Base-by-base conservation (phyloP, 805 yeast genomes). In the Teunomyces panamensis region DNA sequence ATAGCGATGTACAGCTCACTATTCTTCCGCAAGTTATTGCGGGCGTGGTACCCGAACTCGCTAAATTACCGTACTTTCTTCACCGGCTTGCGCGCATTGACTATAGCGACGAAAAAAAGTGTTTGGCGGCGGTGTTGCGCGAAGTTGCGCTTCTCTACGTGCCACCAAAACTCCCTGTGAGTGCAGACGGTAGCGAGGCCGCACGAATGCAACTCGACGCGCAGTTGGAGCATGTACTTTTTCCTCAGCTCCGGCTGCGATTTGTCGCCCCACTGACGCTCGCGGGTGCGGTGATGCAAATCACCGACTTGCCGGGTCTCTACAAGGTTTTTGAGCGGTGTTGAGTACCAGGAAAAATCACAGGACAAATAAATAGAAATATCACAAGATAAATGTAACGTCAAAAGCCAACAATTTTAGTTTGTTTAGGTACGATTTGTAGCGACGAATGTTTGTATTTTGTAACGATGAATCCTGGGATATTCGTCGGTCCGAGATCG, bases 291-390 rank as follows among this genome's bases (percentile, higher is more conserved):
- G 81, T 90, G 3, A 78, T 88, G 4, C 96, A 92, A 63, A 81
- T 94, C 33, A 97, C 99, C 0, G 90, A 85, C 60, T 65, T 94
- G 28, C 98, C 98, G 1, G 96, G 96, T 0, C 70, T 94, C 48
- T 94, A 94, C 65, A 80, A 77, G 57, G 96, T 95, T 4, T 94
- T 94, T 71, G 99, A 94, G 69, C 75, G 99, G 62, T 94, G 99
- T 58, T 87, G 57, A 20, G 24, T 20, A 20, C 24, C 24, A 20
- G 24, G 24, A 20, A 20, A 20, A 20, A 20, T 20, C 24, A 20
- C 5, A 20, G 24, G 24, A 20, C 24, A 20, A 4, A 20, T 20
- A 20, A 20, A 20, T 20, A 20, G 2, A 20, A 14, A 32, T 32
- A 16, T 32, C 17, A 32, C 9, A 13, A 32, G n/a, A 9, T 14